These are phyloP conservation scores for Batrachochytrium dendrobatidis DNA, from an alignment of 371 early-diverging fungal genomes.

Conservation along the genomic window DNA sequence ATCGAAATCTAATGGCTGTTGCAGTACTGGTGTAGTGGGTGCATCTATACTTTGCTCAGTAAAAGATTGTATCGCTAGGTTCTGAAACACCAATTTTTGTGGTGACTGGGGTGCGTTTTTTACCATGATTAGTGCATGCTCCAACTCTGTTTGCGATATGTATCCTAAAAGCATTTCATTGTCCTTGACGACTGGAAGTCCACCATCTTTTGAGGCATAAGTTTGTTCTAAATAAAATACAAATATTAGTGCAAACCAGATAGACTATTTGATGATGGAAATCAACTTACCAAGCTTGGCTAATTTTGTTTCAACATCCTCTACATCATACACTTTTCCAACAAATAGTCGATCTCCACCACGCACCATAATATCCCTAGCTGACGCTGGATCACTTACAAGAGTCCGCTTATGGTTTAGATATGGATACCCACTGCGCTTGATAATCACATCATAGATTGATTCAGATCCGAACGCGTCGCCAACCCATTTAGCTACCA, in stretches of 20 bases:
- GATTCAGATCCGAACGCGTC: slow-evolving; percentile 73
- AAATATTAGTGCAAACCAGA: not conserved
- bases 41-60: too few relatives aligned
- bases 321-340: slow-evolving; percentile 14
- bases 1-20: too few relatives aligned
- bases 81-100: slow-evolving; percentile 40
- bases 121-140: slow-evolving; percentile 54
- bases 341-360: slow-evolving; percentile 38
- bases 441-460: slow-evolving; percentile 78
- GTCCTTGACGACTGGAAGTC: slow-evolving; percentile 76
- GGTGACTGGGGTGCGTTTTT: slow-evolving; percentile 55
- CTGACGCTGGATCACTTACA: slow-evolving; percentile 4
- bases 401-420: slow-evolving; percentile 68
- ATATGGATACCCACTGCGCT: slow-evolving; percentile 74
- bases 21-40: too few relatives aligned
- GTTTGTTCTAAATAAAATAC: not conserved
- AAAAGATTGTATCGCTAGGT: too few relatives aligned
- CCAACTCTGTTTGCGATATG: slow-evolving; percentile 72
- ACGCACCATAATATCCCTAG: slow-evolving; percentile 45
- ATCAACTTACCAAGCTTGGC: slow-evolving; percentile 13
- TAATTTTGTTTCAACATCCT: slow-evolving; percentile 33
- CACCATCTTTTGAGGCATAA: slow-evolving; percentile 48
- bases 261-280: too few relatives aligned
- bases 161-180: slow-evolving; percentile 73
- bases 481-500: slow-evolving; percentile 87